Conservation (phyloP, 495 filamentous ascomycete species). For the Hypoxylon subgilvum region DNA sequence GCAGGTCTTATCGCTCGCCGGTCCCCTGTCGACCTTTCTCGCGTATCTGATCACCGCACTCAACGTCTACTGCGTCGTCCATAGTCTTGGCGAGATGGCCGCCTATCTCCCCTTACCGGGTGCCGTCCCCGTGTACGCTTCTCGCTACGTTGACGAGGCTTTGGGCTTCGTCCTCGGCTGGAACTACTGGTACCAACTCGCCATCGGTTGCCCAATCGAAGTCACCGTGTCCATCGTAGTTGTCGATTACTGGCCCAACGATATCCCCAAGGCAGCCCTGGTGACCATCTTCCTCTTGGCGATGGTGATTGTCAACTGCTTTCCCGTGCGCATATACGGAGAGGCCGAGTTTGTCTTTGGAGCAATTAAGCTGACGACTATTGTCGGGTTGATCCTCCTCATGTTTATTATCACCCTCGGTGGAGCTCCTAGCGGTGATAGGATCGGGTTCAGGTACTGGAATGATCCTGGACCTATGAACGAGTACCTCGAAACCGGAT, state of each 20-base stretch:
- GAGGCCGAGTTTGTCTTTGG: slow-evolving; percentile 68
- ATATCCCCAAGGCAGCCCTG: slow-evolving; percentile 56
- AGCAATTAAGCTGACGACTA: slow-evolving; percentile 67
- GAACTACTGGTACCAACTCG: slow-evolving; percentile 58
- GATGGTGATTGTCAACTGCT: slow-evolving; percentile 46
- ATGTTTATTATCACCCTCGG: slow-evolving; percentile 72
- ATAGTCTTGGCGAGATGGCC: slow-evolving; percentile 61
- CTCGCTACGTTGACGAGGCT: slow-evolving; percentile 72
- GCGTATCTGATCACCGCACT: slow-evolving; percentile 51
- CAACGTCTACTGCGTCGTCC: slow-evolving; percentile 44
- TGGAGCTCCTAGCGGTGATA: slow-evolving; percentile 61
- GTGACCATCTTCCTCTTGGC: slow-evolving; percentile 54
- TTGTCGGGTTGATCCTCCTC: slow-evolving; percentile 69
- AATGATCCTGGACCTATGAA: slow-evolving; percentile 71
- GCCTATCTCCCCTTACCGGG: slow-evolving; percentile 65
- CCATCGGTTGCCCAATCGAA: slow-evolving; percentile 49
- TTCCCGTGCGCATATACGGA: slow-evolving; percentile 57
- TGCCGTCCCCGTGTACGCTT: slow-evolving; percentile 63
- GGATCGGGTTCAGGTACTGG: slow-evolving; percentile 72
- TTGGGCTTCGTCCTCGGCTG: slow-evolving; percentile 76
- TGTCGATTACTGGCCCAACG: slow-evolving; percentile 57
- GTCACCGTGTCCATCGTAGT: slow-evolving; percentile 47
- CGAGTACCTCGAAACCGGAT: slow-evolving; percentile 59
- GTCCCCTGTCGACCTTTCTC: slow-evolving; percentile 51
- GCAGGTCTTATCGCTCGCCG: slow-evolving; percentile 45